Percentiles rank a stretch among this genome's conserved stretches.
phyloP scores from a whole-genome alignment of 1,284 basidiomycete genomes.

The Tausonia pullulans region DNA sequence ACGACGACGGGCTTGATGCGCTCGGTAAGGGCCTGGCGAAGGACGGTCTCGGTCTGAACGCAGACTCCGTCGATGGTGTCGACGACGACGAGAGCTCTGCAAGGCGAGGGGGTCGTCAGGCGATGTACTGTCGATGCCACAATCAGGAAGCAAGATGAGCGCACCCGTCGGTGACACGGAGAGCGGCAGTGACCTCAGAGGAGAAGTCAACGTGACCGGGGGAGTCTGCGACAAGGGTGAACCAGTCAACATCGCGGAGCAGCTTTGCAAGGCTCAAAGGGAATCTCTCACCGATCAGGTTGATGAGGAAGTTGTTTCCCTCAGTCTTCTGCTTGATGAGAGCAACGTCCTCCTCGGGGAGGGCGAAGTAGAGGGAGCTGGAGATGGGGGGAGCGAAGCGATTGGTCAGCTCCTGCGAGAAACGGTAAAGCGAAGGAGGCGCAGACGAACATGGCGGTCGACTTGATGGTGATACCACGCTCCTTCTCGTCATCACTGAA shows the following conservation, averaged over 20 bases:
- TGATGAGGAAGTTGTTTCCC: conserved; percentile 96
- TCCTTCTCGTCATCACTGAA: conserved; percentile 90
- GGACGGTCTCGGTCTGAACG: conserved; percentile 98
- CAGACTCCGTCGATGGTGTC: conserved; percentile 99
- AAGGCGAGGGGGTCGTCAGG: conserved; percentile 18
- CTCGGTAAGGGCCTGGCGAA: conserved; percentile 93
- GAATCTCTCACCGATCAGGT: conserved; percentile 60
- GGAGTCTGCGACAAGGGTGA: conserved; percentile 49
- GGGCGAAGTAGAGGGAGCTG: conserved; percentile 60
- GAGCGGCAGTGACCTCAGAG: conserved; percentile 97
- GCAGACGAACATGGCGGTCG: conserved; percentile 99
- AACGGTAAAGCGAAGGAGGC: conserved; percentile 20
- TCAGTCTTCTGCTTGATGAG: conserved; percentile 89
- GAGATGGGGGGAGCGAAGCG: neutral
- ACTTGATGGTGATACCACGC: conserved; percentile 99
- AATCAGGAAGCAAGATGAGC: conserved; percentile 33
- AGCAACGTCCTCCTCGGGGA: conserved; percentile 74
- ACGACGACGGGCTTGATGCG: conserved; percentile 99
- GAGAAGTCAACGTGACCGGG: conserved; percentile 99
- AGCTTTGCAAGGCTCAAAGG: too few species aligned
- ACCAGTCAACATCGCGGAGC: too few species aligned
- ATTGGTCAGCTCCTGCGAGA: too few species aligned
- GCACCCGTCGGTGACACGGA: conserved; percentile 89
- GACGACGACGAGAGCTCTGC: conserved; percentile 86
- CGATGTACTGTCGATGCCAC: neutral